Evolutionary conservation across 2,329 filamentous ascomycete species (phyloP).

Genomic region (Exophiala lecanii-corni): DNA sequence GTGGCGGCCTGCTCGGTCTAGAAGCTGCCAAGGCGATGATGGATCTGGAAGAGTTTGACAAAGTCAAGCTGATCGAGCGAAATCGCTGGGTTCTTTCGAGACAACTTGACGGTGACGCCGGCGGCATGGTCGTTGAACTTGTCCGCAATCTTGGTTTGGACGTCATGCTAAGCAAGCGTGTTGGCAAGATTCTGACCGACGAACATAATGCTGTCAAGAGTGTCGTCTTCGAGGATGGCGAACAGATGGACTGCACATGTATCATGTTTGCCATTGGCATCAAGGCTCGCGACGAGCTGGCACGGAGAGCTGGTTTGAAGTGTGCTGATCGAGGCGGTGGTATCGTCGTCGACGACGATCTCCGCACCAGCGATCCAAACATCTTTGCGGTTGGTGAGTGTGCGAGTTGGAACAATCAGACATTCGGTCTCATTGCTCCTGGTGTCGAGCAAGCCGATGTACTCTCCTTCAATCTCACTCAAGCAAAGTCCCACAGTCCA

Average conservation of each 20-base stretch:
- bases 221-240: constrained; percentile 75
- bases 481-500: constrained; percentile 66
- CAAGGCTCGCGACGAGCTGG: constrained; percentile 73
- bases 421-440: constrained; percentile 82
- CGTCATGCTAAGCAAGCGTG: constrained; percentile 70
- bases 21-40: constrained; percentile 92
- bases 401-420: constrained; percentile 81
- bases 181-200: constrained; percentile 66
- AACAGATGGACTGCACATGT: constrained; percentile 69
- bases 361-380: constrained; percentile 66
- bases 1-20: constrained; percentile 77
- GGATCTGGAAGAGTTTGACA: constrained; percentile 69
- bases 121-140: constrained; percentile 75
- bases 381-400: constrained; percentile 90
- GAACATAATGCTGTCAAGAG: constrained; percentile 65
- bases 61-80: constrained; percentile 74
- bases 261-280: constrained; percentile 90
- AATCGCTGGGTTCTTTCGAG: constrained; percentile 78
- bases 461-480: constrained; percentile 83
- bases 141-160: constrained; percentile 74
- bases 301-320: constrained; percentile 62
- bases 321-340: constrained; percentile 70
- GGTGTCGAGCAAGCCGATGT: constrained; percentile 92
- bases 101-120: constrained; percentile 77
- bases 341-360: constrained; percentile 60